These are phyloP conservation scores for Pseudopyrenochaeta lycopersici DNA, from an alignment of 2,329 filamentous ascomycete species.

Conservation along the genomic window DNA sequence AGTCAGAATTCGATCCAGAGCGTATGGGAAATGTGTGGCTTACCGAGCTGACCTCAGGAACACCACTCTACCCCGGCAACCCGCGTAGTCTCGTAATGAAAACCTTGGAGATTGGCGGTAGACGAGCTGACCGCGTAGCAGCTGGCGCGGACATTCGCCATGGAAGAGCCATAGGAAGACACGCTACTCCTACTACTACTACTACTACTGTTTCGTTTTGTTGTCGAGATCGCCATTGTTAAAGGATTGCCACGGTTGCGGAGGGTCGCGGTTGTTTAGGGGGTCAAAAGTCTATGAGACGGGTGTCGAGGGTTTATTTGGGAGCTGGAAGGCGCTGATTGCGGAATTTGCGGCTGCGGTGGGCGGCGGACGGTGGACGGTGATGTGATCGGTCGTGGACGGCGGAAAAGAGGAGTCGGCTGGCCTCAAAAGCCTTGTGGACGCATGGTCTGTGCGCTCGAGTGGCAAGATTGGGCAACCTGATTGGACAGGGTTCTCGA, in stretches of 20 bases:
- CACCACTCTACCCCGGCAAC: constrained; percentile 67
- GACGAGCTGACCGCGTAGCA: constrained; percentile 82
- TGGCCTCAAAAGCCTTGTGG: constrained; percentile 10
- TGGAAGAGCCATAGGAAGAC: constrained; percentile 65
- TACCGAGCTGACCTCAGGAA: constrained; percentile 57
- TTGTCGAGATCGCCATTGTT: constrained; percentile 75
- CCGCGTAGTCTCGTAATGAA: constrained; percentile 77
- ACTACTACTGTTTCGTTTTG: constrained; percentile 71
- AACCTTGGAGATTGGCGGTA: constrained; percentile 66
- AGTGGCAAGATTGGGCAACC: neutral
- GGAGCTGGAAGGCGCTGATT: constrained; percentile 3
- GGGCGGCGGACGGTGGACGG: constrained; percentile 8
- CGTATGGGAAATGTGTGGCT: constrained; percentile 8
- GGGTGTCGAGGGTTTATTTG: constrained; percentile 1
- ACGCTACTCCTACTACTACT: constrained; percentile 70
- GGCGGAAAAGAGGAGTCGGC: constrained; percentile 25
- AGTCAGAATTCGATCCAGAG: constrained; percentile 2
- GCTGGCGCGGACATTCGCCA: constrained; percentile 83
- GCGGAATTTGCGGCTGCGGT: constrained; percentile 12
- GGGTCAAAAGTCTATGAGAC: constrained; percentile 1
- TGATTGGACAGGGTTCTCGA: neutral
- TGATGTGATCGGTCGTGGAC: constrained; percentile 19
- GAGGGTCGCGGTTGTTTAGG: constrained; percentile 1
- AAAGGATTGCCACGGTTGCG: constrained; percentile 56
- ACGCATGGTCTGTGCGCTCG: constrained; percentile 14